Conservation (phyloP, 345 rosid species). For the Cardiospermum halicacabum region DNA sequence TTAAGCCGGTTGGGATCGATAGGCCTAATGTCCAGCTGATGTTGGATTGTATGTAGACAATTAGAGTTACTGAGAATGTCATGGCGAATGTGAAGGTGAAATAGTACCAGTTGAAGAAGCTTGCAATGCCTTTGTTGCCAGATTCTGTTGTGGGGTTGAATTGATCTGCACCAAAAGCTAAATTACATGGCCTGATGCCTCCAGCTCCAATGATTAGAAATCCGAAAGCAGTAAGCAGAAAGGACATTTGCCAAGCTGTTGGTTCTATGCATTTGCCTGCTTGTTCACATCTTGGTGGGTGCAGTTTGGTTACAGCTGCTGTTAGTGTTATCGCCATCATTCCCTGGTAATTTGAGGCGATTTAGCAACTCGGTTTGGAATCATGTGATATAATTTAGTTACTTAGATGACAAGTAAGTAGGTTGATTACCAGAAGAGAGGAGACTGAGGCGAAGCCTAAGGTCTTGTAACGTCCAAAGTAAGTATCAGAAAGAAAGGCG, state of each 20-base stretch:
- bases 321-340: slow-evolving; percentile 26
- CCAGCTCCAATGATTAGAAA: slow-evolving; percentile 37
- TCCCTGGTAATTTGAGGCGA: slow-evolving; percentile 29
- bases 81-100: slow-evolving; percentile 34
- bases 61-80: slow-evolving; percentile 24
- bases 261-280: slow-evolving; percentile 20
- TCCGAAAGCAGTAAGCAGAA: slow-evolving; percentile 21
- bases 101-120: slow-evolving; percentile 44
- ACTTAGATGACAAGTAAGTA: too few relatives aligned
- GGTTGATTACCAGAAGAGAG: slow-evolving; percentile 22
- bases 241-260: slow-evolving; percentile 17
- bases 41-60: slow-evolving; percentile 33
- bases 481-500: slow-evolving; percentile 33
- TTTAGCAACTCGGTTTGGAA: too few relatives aligned
- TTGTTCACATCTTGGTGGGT: slow-evolving; percentile 25
- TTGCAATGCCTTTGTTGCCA: slow-evolving; percentile 29
- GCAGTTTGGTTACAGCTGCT: slow-evolving; percentile 29
- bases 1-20: slow-evolving; percentile 31
- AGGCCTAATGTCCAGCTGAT: slow-evolving; percentile 35
- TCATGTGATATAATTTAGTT: too few relatives aligned
- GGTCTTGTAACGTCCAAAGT: slow-evolving; percentile 29
- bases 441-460: slow-evolving; percentile 30
- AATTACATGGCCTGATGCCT: slow-evolving; percentile 41
- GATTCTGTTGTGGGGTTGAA: slow-evolving; percentile 30
- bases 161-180: slow-evolving; percentile 45